Conservation (phyloP, 371 early-diverging fungal species). For the Paraphysoderma sedebokerense region DNA sequence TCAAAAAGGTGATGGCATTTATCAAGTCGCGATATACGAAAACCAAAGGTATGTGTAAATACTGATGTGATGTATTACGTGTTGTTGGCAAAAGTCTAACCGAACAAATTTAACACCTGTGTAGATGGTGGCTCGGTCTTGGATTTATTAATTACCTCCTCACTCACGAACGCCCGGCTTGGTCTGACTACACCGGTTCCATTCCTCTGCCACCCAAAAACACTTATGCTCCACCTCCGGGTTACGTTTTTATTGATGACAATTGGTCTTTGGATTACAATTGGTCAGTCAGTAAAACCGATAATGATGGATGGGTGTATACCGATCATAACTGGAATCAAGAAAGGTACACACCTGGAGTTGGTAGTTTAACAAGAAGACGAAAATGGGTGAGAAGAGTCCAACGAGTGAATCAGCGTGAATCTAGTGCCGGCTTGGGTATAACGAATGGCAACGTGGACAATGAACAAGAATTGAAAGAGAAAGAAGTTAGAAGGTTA, state of each 20-base stretch:
- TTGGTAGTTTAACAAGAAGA: constrained; percentile 18
- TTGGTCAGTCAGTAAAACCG: background rate
- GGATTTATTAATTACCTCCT: background rate
- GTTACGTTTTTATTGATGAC: background rate
- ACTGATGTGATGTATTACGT: no score
- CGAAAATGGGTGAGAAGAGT: constrained; percentile 18
- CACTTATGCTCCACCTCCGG: background rate
- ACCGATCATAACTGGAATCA: constrained; percentile 12
- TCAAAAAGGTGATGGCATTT: background rate
- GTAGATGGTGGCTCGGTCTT: constrained; percentile 1
- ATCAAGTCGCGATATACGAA: background rate
- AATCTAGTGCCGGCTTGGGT: no score
- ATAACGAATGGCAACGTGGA: no score
- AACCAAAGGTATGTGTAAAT: no score
- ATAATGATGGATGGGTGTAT: constrained; percentile 22
- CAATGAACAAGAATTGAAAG: no score
- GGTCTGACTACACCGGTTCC: constrained; percentile 1
- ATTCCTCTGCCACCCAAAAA: background rate
- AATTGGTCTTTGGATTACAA: background rate
- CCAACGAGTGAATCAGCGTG: no score
- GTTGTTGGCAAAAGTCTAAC: no score
- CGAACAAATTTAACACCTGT: no score
- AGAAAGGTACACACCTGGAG: constrained; percentile 3
- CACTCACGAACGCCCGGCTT: background rate
- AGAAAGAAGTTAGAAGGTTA: no score